phyloP scores from a whole-genome alignment of 2,329 filamentous ascomycete species.

The Cercospora sojina region DNA sequence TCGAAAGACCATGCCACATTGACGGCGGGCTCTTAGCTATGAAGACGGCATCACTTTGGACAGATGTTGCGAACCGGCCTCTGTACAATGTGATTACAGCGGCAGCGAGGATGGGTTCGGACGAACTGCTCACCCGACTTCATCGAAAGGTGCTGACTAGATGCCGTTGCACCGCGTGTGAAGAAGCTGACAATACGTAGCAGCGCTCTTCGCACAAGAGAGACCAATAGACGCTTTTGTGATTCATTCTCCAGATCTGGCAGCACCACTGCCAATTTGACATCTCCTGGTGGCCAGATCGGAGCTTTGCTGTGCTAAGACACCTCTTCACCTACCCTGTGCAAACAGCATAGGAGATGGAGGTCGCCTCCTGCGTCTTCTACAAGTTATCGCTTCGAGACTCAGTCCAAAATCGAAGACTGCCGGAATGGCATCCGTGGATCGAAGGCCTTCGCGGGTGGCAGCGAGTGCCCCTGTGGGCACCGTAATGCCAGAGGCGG shows the following conservation, averaged over 20 bases:
- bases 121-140: neutral
- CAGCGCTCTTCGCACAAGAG: neutral
- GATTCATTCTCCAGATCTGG: neutral
- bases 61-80: neutral
- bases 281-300: neutral
- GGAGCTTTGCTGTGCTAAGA: neutral
- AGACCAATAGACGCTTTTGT: neutral
- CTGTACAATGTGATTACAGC: neutral
- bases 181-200: neutral
- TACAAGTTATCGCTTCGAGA: neutral
- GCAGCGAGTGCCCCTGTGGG: neutral
- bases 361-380: neutral
- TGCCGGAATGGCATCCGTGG: no score
- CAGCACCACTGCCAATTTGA: neutral
- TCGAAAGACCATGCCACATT: neutral
- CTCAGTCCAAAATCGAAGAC: neutral
- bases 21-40: neutral
- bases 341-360: neutral
- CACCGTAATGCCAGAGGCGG: neutral
- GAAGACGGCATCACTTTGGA: neutral
- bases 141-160: neutral
- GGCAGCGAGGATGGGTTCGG: neutral
- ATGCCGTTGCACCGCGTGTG: neutral
- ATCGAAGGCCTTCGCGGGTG: neutral
- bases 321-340: no score